Evolutionary conservation across 2,329 filamentous ascomycete species (phyloP), one percentile per base, ranked within the genome.

Genomic region (Talaromyces albobiverticillius): DNA sequence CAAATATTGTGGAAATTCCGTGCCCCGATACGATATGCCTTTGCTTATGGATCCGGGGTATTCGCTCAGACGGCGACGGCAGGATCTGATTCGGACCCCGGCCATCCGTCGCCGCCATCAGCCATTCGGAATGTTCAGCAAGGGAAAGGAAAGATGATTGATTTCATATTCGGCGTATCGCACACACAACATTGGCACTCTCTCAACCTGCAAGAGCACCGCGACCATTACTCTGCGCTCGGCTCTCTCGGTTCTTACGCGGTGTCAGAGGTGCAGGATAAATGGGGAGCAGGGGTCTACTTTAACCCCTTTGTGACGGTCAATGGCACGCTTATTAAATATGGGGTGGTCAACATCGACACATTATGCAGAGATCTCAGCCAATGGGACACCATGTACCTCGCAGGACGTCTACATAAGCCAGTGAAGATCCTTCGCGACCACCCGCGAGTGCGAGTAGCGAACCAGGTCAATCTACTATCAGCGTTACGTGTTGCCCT

Each of bases 181-280:
- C 90, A 95, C 71, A 90, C 89, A 1, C 89, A 99, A 68, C 94
- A 99, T 74, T 99, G 93, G 90, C 94, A 99, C 74, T 92, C 88
- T 31, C 79, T 99, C 57, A 99, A 99, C 66, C 79, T 99, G 16
- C 80, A 82, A 60, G 88, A 96, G 69, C 88, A 99, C 67, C 87
- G 89, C 7, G 82, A 95, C 64, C 94, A 99, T 72, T 99, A 99
- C 74, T 97, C 93, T 1, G 86, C 82, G 10, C 77, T 99, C 18
- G 89, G 89, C 1, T 87, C 85, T 13, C 74, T 96, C 18, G 93
- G 93, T 1, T 97, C 92, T 1, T 92, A 85, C 26, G 81, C 89
- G 3, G 89, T 97, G 16, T 91, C 90, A 13, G 81, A 85, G 51
- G 85, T 96, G 18, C 93, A 99, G 71, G 90, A 97, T 65, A 82